These are phyloP conservation scores for Chlamydomonas reinhardtii DNA, from an alignment of 163 green algal species.

Conservation along the genomic window DNA sequence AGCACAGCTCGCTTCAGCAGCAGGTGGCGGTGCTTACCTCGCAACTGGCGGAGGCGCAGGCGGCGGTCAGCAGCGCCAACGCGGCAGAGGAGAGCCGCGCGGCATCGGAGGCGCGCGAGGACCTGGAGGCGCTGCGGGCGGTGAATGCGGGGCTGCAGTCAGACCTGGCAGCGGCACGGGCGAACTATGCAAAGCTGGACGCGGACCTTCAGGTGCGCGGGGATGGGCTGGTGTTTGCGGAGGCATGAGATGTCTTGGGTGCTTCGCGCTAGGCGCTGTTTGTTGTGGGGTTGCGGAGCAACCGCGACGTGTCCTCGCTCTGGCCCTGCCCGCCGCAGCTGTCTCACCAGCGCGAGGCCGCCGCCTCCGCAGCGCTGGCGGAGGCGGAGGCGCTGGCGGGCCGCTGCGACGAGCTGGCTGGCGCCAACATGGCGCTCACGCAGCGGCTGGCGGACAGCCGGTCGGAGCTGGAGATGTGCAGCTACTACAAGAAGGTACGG, in stretches of 20 bases:
- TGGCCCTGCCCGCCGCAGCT: background rate
- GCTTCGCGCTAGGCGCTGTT: no score
- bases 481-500: slow-evolving; percentile 52
- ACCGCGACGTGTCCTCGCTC: no score
- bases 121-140: background rate
- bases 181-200: background rate
- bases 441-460: slow-evolving; percentile 27
- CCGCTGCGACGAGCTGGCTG: slow-evolving; percentile 33
- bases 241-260: no score
- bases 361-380: background rate
- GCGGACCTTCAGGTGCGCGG: slow-evolving; percentile 32
- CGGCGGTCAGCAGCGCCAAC: background rate
- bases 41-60: background rate
- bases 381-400: slow-evolving; percentile 18
- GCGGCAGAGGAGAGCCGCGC: background rate
- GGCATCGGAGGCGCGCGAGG: slow-evolving; percentile 29
- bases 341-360: background rate
- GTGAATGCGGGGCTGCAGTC: background rate
- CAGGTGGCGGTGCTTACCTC: background rate
- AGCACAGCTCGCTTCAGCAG: background rate
- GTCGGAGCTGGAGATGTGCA: slow-evolving; percentile 26
- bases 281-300: no score
- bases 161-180: background rate
- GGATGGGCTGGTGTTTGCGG: no score
- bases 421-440: slow-evolving; percentile 15